Evolutionary conservation across 768 basidiomycete species (phyloP).

Genomic region (Glaciozyma martinii): DNA sequence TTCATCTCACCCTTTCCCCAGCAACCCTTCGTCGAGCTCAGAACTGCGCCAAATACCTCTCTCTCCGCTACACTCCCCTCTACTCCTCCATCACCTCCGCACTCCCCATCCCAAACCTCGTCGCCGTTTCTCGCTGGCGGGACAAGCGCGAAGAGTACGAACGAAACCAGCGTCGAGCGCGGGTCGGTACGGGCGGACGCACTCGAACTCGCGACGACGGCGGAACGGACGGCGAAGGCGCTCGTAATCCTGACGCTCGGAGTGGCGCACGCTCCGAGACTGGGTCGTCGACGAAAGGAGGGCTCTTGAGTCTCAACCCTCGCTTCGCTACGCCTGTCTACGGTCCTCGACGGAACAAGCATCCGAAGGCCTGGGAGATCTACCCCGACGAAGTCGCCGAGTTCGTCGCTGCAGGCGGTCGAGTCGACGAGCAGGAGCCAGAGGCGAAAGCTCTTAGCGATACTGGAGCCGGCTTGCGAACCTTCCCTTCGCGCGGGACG

Average conservation of each 20-base stretch:
- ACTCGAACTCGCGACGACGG: no score
- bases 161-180: background rate
- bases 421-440: background rate
- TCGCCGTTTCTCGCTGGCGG: constrained; percentile 9
- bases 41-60: constrained; percentile 12
- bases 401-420: background rate
- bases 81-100: constrained; percentile 1
- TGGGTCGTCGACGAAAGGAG: background rate
- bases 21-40: constrained; percentile 11
- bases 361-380: constrained; percentile 7
- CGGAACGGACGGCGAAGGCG: background rate
- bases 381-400: constrained; percentile 16
- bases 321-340: background rate
- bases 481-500: no score
- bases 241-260: no score
- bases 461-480: background rate
- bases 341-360: constrained; percentile 9
- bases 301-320: background rate
- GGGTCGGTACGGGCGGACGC: background rate
- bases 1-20: constrained; percentile 15
- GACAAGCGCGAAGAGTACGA: background rate
- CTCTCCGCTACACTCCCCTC: constrained; percentile 5
- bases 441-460: background rate
- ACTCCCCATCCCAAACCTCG: background rate
- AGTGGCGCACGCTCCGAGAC: background rate